Conservation (phyloP, 352 stramenopile species). For the Pythium brachiatum region DNA sequence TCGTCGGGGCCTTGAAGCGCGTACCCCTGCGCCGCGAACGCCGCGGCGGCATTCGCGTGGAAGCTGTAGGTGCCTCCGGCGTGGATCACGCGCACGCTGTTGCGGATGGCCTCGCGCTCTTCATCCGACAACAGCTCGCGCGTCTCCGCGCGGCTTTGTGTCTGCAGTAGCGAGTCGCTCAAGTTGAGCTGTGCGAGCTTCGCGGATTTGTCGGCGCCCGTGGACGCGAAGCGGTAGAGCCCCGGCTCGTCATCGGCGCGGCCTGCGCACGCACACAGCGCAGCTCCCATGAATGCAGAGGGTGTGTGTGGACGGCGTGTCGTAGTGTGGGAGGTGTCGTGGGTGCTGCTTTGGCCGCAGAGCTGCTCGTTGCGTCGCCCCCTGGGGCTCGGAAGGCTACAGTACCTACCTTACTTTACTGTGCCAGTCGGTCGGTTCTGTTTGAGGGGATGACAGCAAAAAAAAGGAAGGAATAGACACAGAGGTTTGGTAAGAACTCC, state of each 20-base stretch:
- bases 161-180: conserved; percentile 21
- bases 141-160: conserved; percentile 27
- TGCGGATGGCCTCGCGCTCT: conserved; percentile 26
- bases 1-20: conserved; percentile 8
- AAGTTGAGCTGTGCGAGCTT: conserved; percentile 4
- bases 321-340: background rate
- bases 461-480: conserved; percentile 14
- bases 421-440: conserved; percentile 1
- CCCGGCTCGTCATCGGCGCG: conserved; percentile 21
- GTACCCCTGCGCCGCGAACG: conserved; percentile 11
- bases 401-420: background rate
- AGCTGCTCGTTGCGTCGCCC: conserved; percentile 1
- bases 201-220: conserved; percentile 1
- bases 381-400: background rate
- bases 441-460: background rate
- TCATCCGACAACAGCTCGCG: conserved; percentile 26
- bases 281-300: conserved; percentile 17
- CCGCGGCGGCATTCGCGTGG: conserved; percentile 3
- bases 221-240: conserved; percentile 12
- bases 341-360: background rate
- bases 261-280: conserved; percentile 22
- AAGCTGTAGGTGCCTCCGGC: conserved; percentile 8
- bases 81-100: conserved; percentile 24
- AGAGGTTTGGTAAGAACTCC: background rate
- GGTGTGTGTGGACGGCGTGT: background rate